A percentile compares a stretch with the other conserved stretches of the same genome.
Conservation (phyloP, 2,329 filamentous ascomycete genomes). For the Sporothrix sp. region DNA sequence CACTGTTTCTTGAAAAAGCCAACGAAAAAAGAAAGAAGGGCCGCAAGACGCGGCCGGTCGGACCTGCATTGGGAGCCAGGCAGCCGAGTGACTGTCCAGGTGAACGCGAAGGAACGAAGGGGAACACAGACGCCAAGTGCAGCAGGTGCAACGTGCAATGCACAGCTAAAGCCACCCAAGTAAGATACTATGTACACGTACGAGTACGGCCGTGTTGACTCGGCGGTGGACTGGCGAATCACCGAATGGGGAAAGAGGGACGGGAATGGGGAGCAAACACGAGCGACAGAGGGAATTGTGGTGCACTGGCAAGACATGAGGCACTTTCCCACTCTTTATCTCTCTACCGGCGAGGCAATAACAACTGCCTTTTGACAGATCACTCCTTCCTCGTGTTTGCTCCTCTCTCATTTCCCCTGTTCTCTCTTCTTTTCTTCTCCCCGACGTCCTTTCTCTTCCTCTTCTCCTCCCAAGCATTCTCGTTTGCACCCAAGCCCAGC, state of each 20-base stretch:
- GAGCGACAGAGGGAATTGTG: constrained; percentile 1
- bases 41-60: neutral
- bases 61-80: constrained; percentile 4
- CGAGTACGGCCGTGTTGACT: too few species aligned
- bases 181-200: too few species aligned
- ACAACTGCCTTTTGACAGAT: constrained; percentile 4
- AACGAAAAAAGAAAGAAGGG: neutral
- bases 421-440: neutral
- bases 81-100: constrained; percentile 6
- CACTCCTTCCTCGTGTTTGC: constrained; percentile 1
- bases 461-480: neutral
- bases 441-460: neutral
- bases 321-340: constrained; percentile 12
- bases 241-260: constrained; percentile 7
- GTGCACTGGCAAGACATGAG: constrained; percentile 3
- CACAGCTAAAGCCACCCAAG: too few species aligned
- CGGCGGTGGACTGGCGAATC: neutral
- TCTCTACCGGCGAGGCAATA: constrained; percentile 1
- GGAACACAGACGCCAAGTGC: neutral
- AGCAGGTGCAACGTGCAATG: neutral
- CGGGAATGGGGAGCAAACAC: neutral
- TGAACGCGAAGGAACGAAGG: neutral
- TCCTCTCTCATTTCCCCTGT: neutral
- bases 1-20: neutral
- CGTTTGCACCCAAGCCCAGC: neutral